Percentiles rank a stretch among this genome's conserved stretches.
Conservation (phyloP, 192 early-diverging fungal species). For the Entophlyctis luteolus region DNA sequence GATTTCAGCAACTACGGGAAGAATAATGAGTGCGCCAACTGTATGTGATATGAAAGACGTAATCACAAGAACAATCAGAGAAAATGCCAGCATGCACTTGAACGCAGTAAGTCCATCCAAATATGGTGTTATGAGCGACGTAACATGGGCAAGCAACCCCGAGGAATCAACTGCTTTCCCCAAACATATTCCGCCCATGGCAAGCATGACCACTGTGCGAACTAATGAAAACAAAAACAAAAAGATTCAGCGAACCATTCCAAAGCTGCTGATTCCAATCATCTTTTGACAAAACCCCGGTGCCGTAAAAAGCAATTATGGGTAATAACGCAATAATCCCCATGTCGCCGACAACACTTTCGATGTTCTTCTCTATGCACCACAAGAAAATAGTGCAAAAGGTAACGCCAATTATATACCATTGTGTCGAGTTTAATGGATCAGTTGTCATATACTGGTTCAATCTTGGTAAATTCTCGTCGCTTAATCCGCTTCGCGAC, state of each 20-base stretch:
- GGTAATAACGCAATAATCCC: conserved; percentile 92
- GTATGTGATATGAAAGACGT: conserved; percentile 95
- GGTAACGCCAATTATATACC: conserved; percentile 73
- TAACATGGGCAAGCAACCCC: conserved; percentile 78
- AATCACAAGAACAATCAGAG: conserved; percentile 73
- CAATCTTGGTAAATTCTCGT: background rate
- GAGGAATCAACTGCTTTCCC: conserved; percentile 87
- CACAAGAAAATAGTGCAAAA: conserved; percentile 79
- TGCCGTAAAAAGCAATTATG: conserved; percentile 82
- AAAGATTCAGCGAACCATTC: conserved; percentile 64
- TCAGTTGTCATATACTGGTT: conserved; percentile 18
- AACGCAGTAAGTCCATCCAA: conserved; percentile 69
- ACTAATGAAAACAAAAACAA: conserved; percentile 33
- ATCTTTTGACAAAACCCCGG: conserved; percentile 87
- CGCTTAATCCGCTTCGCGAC: background rate
- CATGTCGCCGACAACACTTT: conserved; percentile 87
- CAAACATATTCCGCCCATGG: conserved; percentile 94
- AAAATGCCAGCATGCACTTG: conserved; percentile 70
- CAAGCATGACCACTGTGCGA: conserved; percentile 58
- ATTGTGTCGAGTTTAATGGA: conserved; percentile 56
- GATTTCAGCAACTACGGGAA: conserved; percentile 88
- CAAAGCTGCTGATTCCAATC: conserved; percentile 96
- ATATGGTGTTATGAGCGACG: conserved; percentile 58
- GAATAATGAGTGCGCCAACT: conserved; percentile 90
- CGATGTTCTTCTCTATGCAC: conserved; percentile 77